phyloP scores from a whole-genome alignment of 768 basidiomycete species.

The Leccinum truebloodii region DNA sequence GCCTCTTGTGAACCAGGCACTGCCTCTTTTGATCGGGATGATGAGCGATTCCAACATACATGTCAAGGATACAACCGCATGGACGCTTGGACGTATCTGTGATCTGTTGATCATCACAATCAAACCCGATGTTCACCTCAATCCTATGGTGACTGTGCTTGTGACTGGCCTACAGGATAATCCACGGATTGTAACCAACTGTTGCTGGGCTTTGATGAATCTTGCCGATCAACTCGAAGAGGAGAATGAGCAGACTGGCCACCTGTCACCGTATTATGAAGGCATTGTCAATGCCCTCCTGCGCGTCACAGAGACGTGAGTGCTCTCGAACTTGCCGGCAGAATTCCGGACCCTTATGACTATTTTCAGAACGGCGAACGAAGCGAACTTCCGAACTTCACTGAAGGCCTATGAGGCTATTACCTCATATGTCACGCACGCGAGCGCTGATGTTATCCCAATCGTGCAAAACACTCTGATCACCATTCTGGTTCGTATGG shows the following conservation, averaged over 20 bases:
- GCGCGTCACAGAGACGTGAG: conserved; percentile 83
- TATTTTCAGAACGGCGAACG: conserved; percentile 66
- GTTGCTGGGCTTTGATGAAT: conserved; percentile 97
- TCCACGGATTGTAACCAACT: conserved; percentile 87
- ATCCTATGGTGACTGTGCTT: conserved; percentile 78
- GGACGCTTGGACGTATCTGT: conserved; percentile 96
- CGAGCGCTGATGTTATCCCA: conserved; percentile 73
- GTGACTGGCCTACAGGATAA: conserved; percentile 78
- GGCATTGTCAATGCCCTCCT: conserved; percentile 83
- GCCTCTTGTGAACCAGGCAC: conserved; percentile 90
- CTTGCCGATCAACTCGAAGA: conserved; percentile 85
- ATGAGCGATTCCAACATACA: conserved; percentile 83
- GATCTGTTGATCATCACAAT: conserved; percentile 85
- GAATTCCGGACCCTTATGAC: conserved; percentile 13
- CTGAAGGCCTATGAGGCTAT: conserved; percentile 85
- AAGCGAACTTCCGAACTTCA: conserved; percentile 90
- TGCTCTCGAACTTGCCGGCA: conserved; percentile 8
- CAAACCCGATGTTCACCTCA: conserved; percentile 86
- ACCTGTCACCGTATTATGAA: conserved; percentile 88
- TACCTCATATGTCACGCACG: conserved; percentile 80
- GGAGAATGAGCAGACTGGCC: conserved; percentile 55
- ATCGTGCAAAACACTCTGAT: conserved; percentile 83
- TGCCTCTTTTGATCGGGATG: conserved; percentile 93
- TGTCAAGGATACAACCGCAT: conserved; percentile 96
- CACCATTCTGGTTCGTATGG: conserved; percentile 86